Percentiles rank a stretch among this genome's conserved stretches.
phyloP scores from a whole-genome alignment of 176 grass and related monocot species.

The barley (Hordeum vulgare) region DNA sequence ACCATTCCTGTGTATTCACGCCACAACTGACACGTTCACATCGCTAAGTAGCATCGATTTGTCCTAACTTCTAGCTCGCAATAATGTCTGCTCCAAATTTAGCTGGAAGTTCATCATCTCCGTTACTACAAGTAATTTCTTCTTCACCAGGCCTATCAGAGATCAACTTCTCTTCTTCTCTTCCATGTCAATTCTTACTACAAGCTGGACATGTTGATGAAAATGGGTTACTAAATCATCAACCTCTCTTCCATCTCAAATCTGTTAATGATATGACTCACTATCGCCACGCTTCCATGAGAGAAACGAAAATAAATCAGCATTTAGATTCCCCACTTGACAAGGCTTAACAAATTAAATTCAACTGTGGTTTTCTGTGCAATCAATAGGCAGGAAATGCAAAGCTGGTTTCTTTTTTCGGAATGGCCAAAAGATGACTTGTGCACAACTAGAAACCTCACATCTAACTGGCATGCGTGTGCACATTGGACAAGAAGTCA shows the following conservation, averaged over 20 bases:
- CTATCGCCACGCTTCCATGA: not conserved
- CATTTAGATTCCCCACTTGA: not conserved
- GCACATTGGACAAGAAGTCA: not conserved
- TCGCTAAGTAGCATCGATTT: not conserved
- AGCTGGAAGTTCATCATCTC: not conserved
- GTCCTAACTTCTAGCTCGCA: no score
- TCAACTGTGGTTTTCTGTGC: not conserved
- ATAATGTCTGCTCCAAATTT: not conserved
- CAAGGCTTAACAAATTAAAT: not conserved
- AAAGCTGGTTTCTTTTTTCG: not conserved
- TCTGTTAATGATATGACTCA: not conserved
- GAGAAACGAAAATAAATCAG: not conserved
- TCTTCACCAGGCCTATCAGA: not conserved
- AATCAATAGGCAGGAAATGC: not conserved
- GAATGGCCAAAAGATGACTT: not conserved
- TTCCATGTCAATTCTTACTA: not conserved
- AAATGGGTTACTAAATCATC: not conserved
- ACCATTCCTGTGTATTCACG: not conserved
- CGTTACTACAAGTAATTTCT: not conserved
- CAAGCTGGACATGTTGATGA: not conserved
- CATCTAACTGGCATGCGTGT: not conserved
- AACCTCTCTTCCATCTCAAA: not conserved
- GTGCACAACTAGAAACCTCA: not conserved
- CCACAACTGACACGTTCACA: not conserved
- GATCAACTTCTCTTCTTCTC: not conserved